These are phyloP conservation scores for Botrytis tulipae DNA, from an alignment of 2,329 filamentous ascomycete species.

Conservation along the genomic window DNA sequence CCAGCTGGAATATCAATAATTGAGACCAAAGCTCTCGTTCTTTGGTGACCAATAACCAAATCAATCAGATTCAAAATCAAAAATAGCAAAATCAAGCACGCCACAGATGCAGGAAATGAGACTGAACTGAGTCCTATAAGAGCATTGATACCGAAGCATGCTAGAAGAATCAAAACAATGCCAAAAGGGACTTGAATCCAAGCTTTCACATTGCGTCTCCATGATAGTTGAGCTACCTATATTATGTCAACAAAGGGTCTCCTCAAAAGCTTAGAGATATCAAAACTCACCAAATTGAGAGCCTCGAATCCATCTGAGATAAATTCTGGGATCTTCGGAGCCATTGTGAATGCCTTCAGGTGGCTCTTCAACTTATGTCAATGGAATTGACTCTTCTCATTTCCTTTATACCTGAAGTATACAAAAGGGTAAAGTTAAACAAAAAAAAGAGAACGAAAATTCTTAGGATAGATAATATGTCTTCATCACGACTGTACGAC, in stretches of 20 bases:
- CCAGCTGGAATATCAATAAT: constrained; percentile 50
- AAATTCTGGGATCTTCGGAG: neutral
- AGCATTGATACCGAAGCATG: constrained; percentile 44
- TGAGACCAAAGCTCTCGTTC: constrained; percentile 48
- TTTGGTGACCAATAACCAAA: constrained; percentile 47
- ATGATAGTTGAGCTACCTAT: constrained; percentile 35
- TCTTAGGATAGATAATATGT: neutral
- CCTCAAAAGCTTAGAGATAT: neutral
- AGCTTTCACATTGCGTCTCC: constrained; percentile 37
- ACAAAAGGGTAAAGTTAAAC: neutral
- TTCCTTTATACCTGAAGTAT: neutral
- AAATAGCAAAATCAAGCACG: constrained; percentile 56
- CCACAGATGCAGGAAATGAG: constrained; percentile 59
- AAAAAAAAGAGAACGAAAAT: neutral
- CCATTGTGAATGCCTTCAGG: neutral
- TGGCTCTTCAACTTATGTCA: neutral
- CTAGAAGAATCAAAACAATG: constrained; percentile 41
- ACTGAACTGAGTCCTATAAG: constrained; percentile 47
- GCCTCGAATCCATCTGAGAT: constrained; percentile 32
- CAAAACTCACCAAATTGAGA: constrained; percentile 32
- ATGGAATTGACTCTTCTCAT: neutral
- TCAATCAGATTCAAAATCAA: constrained; percentile 49
- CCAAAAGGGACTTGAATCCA: constrained; percentile 54
- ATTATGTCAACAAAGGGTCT: constrained; percentile 22
- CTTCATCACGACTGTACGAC: neutral